Conservation (phyloP, 306 rosid genomes). For the Gleditsia sinensis region DNA sequence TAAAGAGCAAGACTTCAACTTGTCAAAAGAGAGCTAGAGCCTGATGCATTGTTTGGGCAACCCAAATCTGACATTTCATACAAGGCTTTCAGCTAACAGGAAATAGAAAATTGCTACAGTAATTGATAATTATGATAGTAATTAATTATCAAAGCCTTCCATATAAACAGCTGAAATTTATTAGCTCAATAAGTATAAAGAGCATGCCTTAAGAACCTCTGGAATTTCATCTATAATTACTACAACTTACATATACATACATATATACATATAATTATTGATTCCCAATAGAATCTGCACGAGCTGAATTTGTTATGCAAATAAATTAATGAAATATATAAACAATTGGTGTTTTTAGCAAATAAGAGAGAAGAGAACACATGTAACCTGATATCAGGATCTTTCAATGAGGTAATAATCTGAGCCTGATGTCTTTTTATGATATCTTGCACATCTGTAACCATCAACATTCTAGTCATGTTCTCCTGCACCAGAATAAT, state of each 20-base stretch:
- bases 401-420: conserved; percentile 96
- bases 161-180: neutral
- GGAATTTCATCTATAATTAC: conserved; percentile 7
- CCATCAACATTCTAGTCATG: conserved; percentile 98
- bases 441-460: conserved; percentile 97
- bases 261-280: neutral
- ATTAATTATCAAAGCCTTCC: neutral
- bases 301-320: conserved; percentile 8
- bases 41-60: neutral
- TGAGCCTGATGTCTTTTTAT: conserved; percentile 99
- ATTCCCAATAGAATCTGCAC: neutral
- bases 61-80: neutral
- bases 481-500: conserved; percentile 77
- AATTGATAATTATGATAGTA: neutral
- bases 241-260: neutral
- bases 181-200: neutral
- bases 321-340: conserved; percentile 16
- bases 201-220: neutral
- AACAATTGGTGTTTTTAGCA: conserved; percentile 26
- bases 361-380: conserved; percentile 31
- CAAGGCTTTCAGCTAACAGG: neutral
- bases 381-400: conserved; percentile 95
- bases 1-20: neutral
- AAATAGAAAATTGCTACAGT: neutral
- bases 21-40: neutral